These are phyloP conservation scores for Rugonectria rugulosa DNA, from an alignment of 2,329 filamentous ascomycete species.

Conservation along the genomic window DNA sequence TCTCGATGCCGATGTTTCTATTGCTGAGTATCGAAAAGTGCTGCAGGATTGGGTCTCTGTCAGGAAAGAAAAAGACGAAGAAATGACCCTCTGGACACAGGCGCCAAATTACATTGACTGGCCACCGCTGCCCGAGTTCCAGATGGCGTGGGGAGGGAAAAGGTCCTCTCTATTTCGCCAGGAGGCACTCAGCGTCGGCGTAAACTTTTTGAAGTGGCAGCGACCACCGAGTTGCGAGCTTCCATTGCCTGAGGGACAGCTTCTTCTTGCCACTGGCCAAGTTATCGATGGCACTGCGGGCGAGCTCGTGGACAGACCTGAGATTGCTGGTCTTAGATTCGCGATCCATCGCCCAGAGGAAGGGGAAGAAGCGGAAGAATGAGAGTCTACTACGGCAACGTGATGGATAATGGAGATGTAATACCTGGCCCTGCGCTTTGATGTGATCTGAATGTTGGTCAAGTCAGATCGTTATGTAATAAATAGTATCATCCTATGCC, in stretches of 20 bases:
- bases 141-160: not conserved
- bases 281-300: not conserved
- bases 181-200: not conserved
- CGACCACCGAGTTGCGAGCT: not conserved
- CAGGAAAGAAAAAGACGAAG: slow-evolving; percentile 3
- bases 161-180: not conserved
- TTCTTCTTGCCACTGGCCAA: not conserved
- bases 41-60: slow-evolving; percentile 36
- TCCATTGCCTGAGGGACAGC: not conserved
- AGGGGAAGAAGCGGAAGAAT: too few species aligned
- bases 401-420: too few species aligned
- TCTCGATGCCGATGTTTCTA: slow-evolving; percentile 42
- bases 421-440: too few species aligned
- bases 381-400: too few species aligned
- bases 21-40: slow-evolving; percentile 37
- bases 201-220: not conserved
- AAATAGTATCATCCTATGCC: too few species aligned
- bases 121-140: slow-evolving; percentile 18
- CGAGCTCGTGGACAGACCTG: not conserved
- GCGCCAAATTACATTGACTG: slow-evolving; percentile 34
- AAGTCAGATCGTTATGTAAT: too few species aligned
- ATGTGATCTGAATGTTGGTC: too few species aligned
- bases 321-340: not conserved
- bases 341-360: not conserved
- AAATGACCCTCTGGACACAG: slow-evolving; percentile 19